phyloP scores from a whole-genome alignment of 495 filamentous ascomycete genomes.

The Aspergillus panamensis region DNA sequence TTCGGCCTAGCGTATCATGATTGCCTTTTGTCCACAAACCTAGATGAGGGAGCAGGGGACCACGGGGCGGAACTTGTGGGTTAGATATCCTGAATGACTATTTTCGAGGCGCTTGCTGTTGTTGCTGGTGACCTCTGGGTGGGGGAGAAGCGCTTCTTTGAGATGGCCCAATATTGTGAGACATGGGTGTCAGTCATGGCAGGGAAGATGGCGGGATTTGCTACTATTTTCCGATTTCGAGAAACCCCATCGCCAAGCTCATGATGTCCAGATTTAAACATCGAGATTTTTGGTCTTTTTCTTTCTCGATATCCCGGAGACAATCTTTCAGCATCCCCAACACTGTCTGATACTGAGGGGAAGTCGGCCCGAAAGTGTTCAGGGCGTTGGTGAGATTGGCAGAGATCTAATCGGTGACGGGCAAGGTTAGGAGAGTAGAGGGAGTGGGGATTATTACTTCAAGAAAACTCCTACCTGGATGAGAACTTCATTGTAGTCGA shows the following conservation, averaged over 20 bases:
- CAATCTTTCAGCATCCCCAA: conserved; percentile 37
- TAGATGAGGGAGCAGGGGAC: no score
- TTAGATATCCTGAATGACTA: no score
- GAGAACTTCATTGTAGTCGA: conserved; percentile 32
- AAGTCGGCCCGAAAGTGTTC: conserved; percentile 40
- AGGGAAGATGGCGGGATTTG: background rate
- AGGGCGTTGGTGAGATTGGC: conserved; percentile 42
- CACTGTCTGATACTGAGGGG: conserved; percentile 37
- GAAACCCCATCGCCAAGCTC: conserved; percentile 39
- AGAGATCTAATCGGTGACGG: conserved; percentile 30
- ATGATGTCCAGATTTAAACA: conserved; percentile 35
- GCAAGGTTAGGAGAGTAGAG: background rate
- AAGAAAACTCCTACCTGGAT: conserved; percentile 27
- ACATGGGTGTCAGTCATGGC: background rate
- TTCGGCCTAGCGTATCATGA: no score
- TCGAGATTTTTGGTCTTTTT: conserved; percentile 8
- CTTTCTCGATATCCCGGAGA: conserved; percentile 32
- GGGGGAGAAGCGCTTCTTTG: no score
- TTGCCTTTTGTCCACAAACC: no score
- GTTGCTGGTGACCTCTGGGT: no score
- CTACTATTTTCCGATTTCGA: conserved; percentile 32
- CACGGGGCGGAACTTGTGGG: no score
- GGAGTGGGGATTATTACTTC: background rate
- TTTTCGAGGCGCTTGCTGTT: no score
- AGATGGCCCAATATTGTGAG: background rate